These are phyloP conservation scores for Xylaria hypoxylon DNA, from an alignment of 2,329 filamentous ascomycete genomes.

Conservation along the genomic window DNA sequence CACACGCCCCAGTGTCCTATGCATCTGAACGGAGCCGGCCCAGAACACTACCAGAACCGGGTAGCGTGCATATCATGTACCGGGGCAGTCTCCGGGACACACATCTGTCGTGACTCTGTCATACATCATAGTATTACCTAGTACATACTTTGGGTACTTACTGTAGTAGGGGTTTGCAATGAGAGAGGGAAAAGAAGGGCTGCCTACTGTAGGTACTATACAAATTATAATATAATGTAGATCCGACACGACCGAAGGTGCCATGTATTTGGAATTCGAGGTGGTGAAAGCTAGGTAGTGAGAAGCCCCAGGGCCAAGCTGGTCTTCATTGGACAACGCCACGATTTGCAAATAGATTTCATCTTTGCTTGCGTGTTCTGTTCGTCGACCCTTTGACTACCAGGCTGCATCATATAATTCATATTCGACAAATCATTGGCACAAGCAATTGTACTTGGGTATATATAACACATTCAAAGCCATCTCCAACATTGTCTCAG, in stretches of 20 bases:
- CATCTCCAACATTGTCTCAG: not conserved
- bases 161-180: not conserved
- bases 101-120: constrained; percentile 5
- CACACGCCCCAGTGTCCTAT: not conserved
- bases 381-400: constrained; percentile 2
- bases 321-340: constrained; percentile 22
- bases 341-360: constrained; percentile 9
- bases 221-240: no score
- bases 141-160: no score
- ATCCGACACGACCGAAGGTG: not conserved
- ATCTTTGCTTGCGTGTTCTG: constrained; percentile 1
- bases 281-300: constrained; percentile 12
- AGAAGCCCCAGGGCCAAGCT: constrained; percentile 11
- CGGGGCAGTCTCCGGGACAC: constrained; percentile 3
- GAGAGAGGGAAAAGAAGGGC: constrained; percentile 1
- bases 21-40: constrained; percentile 2
- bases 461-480: constrained; percentile 12
- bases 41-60: constrained; percentile 1
- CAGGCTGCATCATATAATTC: constrained; percentile 20
- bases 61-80: not conserved
- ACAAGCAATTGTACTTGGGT: not conserved
- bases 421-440: not conserved
- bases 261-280: constrained; percentile 34
- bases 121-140: no score
- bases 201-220: no score